Base-by-base conservation (phyloP, 164 flowering plant species). In the Chimonanthus salicifolius region DNA sequence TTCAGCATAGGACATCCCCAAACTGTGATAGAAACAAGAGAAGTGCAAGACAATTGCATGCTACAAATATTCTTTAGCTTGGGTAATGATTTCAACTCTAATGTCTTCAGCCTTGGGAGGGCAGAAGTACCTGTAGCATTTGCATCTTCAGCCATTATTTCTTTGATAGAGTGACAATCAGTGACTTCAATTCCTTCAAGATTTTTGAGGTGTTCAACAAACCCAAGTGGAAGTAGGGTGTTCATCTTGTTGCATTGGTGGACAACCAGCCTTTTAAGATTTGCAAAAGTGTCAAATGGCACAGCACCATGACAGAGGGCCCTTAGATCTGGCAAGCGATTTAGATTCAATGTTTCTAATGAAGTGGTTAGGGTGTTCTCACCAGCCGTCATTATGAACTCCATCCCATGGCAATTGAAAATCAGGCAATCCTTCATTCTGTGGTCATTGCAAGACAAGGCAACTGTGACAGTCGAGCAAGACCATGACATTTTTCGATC, bases 1-100 rank as follows among this genome's bases (percentile, higher is more conserved):
- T 62, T 72, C 68, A 72, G 44, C 46, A 7, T 18, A 48, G 74
- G 68, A 15, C 74, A 72, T 9, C 11, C 7, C n/a, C 58, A 48
- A 58, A 64, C 68, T 48, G 49, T 49, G 5, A 72, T 49, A n/a
- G 21, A 13, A 13, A 46, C 44, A 18, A 62, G 65, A 1, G 65
- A 62, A 7, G 16, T 62, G 18, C 21, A 62, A 62, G 18, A 18
- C 65, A 62, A 62, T 20, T 7, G 7, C 65, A 7, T 18, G 18
- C 33, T 18, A 20, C 65, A 62, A 62, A 62, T 62, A 21, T 21
- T 62, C 65, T 62, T 62, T 21, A 64, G 9, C 46, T 64, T 11
- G 2, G 48, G 18, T 16, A 66, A 66, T 11, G 8, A 2, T 10
- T 11, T 16, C 10, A 66, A 66, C 4, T 44, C 6, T 45, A 66